Evolutionary conservation across 1,284 basidiomycete genomes (phyloP), one percentile per base, ranked within the genome.

Genomic region (Leccinum pachyderme): DNA sequence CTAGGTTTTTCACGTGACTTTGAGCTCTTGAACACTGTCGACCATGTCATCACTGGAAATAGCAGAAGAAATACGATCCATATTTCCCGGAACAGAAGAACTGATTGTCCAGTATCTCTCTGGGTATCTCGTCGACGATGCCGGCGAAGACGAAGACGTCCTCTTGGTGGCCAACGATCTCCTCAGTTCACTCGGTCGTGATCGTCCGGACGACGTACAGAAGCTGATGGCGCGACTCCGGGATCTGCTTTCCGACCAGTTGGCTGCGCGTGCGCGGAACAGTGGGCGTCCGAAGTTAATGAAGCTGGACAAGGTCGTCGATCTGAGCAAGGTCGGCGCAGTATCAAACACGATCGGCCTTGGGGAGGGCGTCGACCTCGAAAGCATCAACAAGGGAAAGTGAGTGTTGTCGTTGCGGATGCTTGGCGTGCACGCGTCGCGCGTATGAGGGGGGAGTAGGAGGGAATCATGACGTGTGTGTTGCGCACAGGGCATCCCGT

Each of bases 351-450:
- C 93, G 2, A 91, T 95, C 62, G 89, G 86, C 9, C 79, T 96
- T 58, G 79, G 83, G 1, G 91, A 95, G 61, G 88, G 91, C 46
- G 92, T 99, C 50, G 95, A 97, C 69, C 78, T 98, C 55, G 95
- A 97, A 73, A 92, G 89, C 51, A 92, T 94, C 59, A 95, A 93
- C 74, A 95, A 97, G 79, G 89, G 89, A 75, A 97, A 89, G 91
- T 92, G 70, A 72, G 87, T 83, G n/a, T 51, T 9, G 15, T 29
- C 31, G 43, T 25, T 44, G 35, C 15, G 52, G 43, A 39, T 62
- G 49, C 56, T 58, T 27, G 29, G 45, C 35, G 47, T 55, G 44
- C 51, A 48, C 49, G 35, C 33, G 52, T 9, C 49, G 35, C 33
- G 52, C 11, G 37, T 13, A 13, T 32, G 31, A 13, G 9, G 29